These are phyloP conservation scores for Didymella arachidicola DNA, from an alignment of 2,329 filamentous ascomycete species.

Conservation along the genomic window DNA sequence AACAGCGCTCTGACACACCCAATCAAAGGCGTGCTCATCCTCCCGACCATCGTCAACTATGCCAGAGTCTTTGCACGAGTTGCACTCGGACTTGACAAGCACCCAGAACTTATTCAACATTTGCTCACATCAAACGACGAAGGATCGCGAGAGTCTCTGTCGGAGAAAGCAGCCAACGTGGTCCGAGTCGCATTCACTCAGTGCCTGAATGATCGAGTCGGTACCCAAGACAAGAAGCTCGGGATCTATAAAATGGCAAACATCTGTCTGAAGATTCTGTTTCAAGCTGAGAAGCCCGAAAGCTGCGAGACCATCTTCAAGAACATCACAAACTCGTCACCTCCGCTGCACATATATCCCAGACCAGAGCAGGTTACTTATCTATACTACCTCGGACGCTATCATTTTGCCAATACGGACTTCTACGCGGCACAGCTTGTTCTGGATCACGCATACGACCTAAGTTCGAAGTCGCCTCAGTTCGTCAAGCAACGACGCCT, in stretches of 20 bases:
- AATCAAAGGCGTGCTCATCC: conserved; percentile 79
- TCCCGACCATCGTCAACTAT: conserved; percentile 83
- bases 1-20: conserved; percentile 82
- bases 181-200: conserved; percentile 91
- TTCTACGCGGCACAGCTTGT: conserved; percentile 79
- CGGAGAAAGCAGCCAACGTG: conserved; percentile 86
- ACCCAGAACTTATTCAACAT: conserved; percentile 76
- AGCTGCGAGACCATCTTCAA: conserved; percentile 88
- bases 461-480: conserved; percentile 63
- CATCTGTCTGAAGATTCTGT: conserved; percentile 85
- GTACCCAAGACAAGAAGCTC: conserved; percentile 71
- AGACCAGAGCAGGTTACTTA: conserved; percentile 89
- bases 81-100: conserved; percentile 82
- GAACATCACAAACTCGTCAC: conserved; percentile 84
- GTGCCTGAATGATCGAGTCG: conserved; percentile 78
- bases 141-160: conserved; percentile 77
- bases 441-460: conserved; percentile 79
- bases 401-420: conserved; percentile 84
- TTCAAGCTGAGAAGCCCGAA: conserved; percentile 84
- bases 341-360: conserved; percentile 81
- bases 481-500: conserved; percentile 72
- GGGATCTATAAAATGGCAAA: conserved; percentile 94
- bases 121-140: conserved; percentile 66
- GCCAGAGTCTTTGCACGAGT: conserved; percentile 81
- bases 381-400: conserved; percentile 92